Evolutionary conservation across 768 basidiomycete genomes (phyloP), one percentile per base, ranked within the genome.

Genomic region (Suillus tomentosus): DNA sequence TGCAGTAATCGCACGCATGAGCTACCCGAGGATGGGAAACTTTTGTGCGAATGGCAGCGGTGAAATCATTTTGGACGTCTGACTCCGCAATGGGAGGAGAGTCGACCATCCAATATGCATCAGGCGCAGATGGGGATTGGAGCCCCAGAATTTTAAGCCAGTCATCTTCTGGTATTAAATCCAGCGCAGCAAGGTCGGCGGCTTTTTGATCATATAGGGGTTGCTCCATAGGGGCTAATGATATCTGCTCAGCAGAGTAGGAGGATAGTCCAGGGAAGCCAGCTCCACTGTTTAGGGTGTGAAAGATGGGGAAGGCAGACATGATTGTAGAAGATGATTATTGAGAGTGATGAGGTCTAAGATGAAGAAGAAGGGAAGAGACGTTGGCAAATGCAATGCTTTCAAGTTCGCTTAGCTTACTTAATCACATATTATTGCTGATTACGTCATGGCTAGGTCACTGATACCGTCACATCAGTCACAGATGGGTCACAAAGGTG

Each of bases 1-100:
- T 58, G 24, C 57, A 58, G 6, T 42, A 24, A 27, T 58, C 57
- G 3, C 57, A 58, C 0, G 57, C 57, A 58, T 58, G 57, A 19
- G 40, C 24, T 7, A 37, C 57, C 40, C 57, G 57, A 1, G 40
- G 57, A 39, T 42, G 40, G 0, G 40, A 11, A 15, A 17, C n/a
- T 24, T 58, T 42, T 1, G 11, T 13, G 17, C 36, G 57, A 42
- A 24, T 42, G 40, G 27, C 17, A 1, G 22, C 57, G 2, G 53
- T 54, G 6, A 54, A 54, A 17, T 53, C 51, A 5, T 53, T 53
- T 17, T 2, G 51, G 17, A 34, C 8, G 1, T 54, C 31, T 36
- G 53, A 36, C 53, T 54, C 51, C 17, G 10, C 10, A 19, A 19
- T 5, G 15, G 31, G 31, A 31, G 24, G 3, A 17, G 14, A 9